Percentiles rank a stretch among this genome's conserved stretches.
These are phyloP conservation scores for Lactarius quietus DNA, from an alignment of 768 basidiomycete genomes.

Conservation along the genomic window DNA sequence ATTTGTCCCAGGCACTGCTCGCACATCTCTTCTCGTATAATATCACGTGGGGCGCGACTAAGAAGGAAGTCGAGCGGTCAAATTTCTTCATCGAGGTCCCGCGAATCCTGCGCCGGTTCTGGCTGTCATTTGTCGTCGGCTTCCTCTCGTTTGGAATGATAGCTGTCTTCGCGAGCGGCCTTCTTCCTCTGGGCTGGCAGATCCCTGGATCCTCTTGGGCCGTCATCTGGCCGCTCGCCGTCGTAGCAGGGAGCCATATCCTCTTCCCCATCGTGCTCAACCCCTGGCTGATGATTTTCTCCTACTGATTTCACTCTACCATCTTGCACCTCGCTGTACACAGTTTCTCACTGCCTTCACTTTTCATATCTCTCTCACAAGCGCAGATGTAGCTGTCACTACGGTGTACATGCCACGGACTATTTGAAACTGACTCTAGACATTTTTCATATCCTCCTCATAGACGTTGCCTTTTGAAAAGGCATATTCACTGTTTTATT, in stretches of 20 bases:
- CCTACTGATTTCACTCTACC: slow-evolving; percentile 36
- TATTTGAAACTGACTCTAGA: background rate
- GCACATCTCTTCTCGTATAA: slow-evolving; percentile 58
- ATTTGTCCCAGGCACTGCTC: slow-evolving; percentile 49
- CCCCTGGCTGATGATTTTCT: slow-evolving; percentile 87
- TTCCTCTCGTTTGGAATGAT: slow-evolving; percentile 50
- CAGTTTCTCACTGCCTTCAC: background rate
- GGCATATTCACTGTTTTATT: background rate
- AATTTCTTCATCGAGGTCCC: slow-evolving; percentile 93
- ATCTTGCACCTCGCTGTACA: background rate
- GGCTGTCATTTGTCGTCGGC: slow-evolving; percentile 56
- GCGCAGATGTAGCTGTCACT: background rate
- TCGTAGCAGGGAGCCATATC: slow-evolving; percentile 64
- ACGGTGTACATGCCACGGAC: background rate
- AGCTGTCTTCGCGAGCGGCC: slow-evolving; percentile 47
- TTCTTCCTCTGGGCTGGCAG: slow-evolving; percentile 62
- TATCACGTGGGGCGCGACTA: slow-evolving; percentile 55
- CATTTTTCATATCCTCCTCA: background rate
- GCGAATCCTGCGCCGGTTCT: slow-evolving; percentile 76
- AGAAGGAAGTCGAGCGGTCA: slow-evolving; percentile 82
- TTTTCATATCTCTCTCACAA: background rate
- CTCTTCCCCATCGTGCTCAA: slow-evolving; percentile 84
- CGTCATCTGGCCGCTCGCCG: slow-evolving; percentile 67
- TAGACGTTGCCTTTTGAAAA: background rate
- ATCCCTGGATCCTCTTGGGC: slow-evolving; percentile 66